These are phyloP conservation scores for Helicostylum pulchrum DNA, from an alignment of 192 early-diverging fungal genomes.

Conservation along the genomic window DNA sequence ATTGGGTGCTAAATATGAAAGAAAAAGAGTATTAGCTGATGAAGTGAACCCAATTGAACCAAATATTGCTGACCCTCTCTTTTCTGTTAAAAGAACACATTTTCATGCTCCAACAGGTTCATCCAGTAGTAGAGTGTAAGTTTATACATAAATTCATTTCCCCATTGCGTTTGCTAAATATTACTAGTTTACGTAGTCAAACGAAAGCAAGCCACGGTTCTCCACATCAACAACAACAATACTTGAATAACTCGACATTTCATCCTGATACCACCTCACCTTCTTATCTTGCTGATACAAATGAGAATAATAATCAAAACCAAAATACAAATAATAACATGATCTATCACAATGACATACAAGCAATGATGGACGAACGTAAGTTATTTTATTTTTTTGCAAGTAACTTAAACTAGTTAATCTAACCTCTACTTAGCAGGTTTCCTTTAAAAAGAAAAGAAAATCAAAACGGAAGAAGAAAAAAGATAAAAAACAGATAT, in stretches of 20 bases:
- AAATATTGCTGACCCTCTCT: slow-evolving; percentile 17
- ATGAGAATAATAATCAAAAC: too few relatives aligned
- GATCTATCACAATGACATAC: too few relatives aligned
- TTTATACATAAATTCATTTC: not conserved
- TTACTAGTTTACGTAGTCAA: slow-evolving; percentile 19
- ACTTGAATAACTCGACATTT: slow-evolving; percentile 5
- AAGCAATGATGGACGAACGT: too few relatives aligned
- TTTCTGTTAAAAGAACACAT: slow-evolving; percentile 14
- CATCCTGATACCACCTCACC: too few relatives aligned
- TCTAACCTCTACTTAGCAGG: too few relatives aligned
- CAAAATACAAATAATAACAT: too few relatives aligned
- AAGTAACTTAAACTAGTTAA: too few relatives aligned
- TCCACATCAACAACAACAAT: slow-evolving; percentile 12
- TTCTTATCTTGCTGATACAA: too few relatives aligned
- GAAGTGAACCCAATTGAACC: slow-evolving; percentile 4
- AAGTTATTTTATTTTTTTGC: too few relatives aligned
- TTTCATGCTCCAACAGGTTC: slow-evolving; percentile 20
- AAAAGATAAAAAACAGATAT: too few relatives aligned
- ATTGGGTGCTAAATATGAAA: slow-evolving; percentile 5
- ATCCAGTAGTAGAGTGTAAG: slow-evolving; percentile 27
- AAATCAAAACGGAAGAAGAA: too few relatives aligned
- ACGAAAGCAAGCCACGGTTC: slow-evolving; percentile 12
- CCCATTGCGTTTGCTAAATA: not conserved
- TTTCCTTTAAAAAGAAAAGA: too few relatives aligned
- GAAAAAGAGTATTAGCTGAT: not conserved